Conservation (phyloP, 2,329 filamentous ascomycete species). For the Epichloe scottii region DNA sequence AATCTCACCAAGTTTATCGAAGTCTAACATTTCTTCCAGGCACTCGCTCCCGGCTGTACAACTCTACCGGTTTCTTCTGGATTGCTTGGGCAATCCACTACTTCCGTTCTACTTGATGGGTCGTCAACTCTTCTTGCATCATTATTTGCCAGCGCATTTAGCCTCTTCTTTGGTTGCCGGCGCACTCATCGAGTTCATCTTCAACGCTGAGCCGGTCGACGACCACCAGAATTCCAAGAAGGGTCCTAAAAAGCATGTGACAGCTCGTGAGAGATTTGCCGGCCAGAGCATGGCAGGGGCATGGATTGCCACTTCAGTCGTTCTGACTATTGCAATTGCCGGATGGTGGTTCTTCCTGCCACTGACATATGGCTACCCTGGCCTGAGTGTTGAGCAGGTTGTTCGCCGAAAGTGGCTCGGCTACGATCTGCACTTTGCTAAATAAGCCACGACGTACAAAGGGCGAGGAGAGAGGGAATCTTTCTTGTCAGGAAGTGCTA, state of each 20-base stretch:
- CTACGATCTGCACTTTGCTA: slow-evolving; percentile 97
- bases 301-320: slow-evolving; percentile 66
- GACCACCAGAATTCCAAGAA: slow-evolving; percentile 28
- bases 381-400: slow-evolving; percentile 67
- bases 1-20: neutral
- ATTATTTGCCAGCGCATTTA: slow-evolving; percentile 90
- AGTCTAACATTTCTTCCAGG: slow-evolving; percentile 37
- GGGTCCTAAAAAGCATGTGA: slow-evolving; percentile 47
- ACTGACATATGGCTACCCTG: slow-evolving; percentile 88
- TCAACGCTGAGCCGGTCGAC: slow-evolving; percentile 65
- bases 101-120: slow-evolving; percentile 96
- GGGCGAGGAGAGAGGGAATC: neutral
- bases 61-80: slow-evolving; percentile 98
- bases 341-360: slow-evolving; percentile 92
- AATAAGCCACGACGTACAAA: slow-evolving; percentile 41
- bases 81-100: slow-evolving; percentile 96
- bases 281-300: slow-evolving; percentile 63
- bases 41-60: slow-evolving; percentile 87
- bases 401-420: slow-evolving; percentile 84
- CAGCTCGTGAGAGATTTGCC: slow-evolving; percentile 70
- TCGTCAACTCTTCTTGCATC: slow-evolving; percentile 92
- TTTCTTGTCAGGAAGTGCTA: too few relatives aligned
- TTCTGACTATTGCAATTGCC: slow-evolving; percentile 55
- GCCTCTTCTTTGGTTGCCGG: slow-evolving; percentile 84
- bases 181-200: slow-evolving; percentile 87